These are phyloP conservation scores for Gossypium mustelinum DNA, from an alignment of 345 rosid species.

Conservation along the genomic window DNA sequence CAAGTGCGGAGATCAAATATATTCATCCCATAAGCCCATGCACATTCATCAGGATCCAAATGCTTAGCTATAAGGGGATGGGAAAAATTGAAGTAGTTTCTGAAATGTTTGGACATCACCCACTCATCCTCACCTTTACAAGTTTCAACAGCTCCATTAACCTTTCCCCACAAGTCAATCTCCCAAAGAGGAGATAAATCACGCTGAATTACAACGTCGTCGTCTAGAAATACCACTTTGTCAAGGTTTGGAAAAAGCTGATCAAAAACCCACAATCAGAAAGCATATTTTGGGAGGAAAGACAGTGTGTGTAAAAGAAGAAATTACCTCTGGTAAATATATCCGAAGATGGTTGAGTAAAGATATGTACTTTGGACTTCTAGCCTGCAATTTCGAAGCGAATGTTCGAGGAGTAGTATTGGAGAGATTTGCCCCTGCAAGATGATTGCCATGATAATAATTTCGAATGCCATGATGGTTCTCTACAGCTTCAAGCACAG, in stretches of 20 bases:
- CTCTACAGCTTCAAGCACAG: slow-evolving; percentile 98
- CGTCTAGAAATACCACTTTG: slow-evolving; percentile 96
- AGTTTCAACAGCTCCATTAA: slow-evolving; percentile 98
- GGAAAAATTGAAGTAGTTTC: slow-evolving; percentile 98
- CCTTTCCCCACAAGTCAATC: slow-evolving; percentile 80
- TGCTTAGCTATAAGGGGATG: slow-evolving; percentile 81
- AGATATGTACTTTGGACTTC: slow-evolving; percentile 99
- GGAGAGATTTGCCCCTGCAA: slow-evolving; percentile 79
- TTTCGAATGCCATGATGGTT: slow-evolving; percentile 72
- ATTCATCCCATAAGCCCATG: slow-evolving; percentile 99
- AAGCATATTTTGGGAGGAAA: not conserved
- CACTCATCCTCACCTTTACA: slow-evolving; percentile 94
- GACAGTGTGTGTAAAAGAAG: not conserved
- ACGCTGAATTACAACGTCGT: slow-evolving; percentile 88
- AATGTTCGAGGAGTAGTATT: slow-evolving; percentile 79
- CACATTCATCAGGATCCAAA: slow-evolving; percentile 91
- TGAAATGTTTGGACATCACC: slow-evolving; percentile 98
- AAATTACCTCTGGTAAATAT: slow-evolving; percentile 91
- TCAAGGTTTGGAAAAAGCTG: slow-evolving; percentile 96
- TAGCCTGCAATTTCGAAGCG: slow-evolving; percentile 93
- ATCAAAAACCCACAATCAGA: slow-evolving; percentile 24
- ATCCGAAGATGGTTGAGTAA: slow-evolving; percentile 97
- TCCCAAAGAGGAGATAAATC: slow-evolving; percentile 96
- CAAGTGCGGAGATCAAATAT: slow-evolving; percentile 84
- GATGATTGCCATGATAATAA: slow-evolving; percentile 96